Percentiles rank a stretch among this genome's conserved stretches.
These are phyloP conservation scores for Grosmannia huntii DNA, from an alignment of 2,329 filamentous ascomycete species.

Conservation along the genomic window DNA sequence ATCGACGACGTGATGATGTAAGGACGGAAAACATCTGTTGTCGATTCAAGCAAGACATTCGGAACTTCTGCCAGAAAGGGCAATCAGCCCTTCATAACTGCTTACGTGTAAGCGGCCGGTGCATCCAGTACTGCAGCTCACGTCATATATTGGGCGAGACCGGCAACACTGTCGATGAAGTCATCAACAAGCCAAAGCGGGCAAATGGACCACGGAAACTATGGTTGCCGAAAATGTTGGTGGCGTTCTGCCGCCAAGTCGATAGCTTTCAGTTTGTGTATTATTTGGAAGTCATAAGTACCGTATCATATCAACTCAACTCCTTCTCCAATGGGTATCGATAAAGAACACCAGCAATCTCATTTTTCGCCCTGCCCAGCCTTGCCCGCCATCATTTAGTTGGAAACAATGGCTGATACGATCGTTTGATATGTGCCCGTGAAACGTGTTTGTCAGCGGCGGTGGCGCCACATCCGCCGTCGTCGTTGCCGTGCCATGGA, in stretches of 20 bases:
- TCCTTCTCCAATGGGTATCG: neutral
- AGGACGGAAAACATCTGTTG: too few relatives aligned
- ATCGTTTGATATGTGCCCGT: too few relatives aligned
- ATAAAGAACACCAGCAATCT: neutral
- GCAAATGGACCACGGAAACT: neutral
- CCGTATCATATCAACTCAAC: neutral
- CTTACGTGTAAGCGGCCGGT: neutral
- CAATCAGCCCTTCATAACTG: neutral
- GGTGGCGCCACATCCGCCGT: neutral
- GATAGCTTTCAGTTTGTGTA: too few relatives aligned
- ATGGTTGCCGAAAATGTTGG: too few relatives aligned
- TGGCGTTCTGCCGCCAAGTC: too few relatives aligned
- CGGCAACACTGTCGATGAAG: neutral
- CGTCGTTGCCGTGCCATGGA: neutral
- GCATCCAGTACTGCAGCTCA: neutral
- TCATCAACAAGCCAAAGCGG: neutral
- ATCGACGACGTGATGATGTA: too few relatives aligned
- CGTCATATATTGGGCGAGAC: neutral
- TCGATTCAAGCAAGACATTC: too few relatives aligned
- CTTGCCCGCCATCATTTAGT: neutral
- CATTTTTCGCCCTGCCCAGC: neutral
- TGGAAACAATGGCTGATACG: too few relatives aligned
- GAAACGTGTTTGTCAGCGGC: too few relatives aligned
- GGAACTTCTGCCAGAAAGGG: neutral
- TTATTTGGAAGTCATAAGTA: too few relatives aligned